Evolutionary conservation across 2,329 filamentous ascomycete genomes (phyloP).

Genomic region (Lasiodiplodia sp.): DNA sequence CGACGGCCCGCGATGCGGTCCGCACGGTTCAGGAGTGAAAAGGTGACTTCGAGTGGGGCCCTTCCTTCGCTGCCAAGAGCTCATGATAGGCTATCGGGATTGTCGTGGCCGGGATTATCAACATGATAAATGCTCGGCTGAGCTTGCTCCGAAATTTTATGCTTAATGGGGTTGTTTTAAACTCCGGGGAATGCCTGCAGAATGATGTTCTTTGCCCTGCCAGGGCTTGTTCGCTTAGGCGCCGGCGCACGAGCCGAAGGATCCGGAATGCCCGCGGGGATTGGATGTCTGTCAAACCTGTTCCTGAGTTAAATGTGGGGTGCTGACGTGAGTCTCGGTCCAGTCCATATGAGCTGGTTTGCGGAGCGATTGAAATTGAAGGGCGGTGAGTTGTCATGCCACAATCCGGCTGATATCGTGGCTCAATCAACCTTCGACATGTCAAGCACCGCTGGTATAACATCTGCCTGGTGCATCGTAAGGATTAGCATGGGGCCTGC

Average conservation of each 20-base stretch:
- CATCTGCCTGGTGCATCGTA: neutral
- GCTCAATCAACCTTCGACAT: neutral
- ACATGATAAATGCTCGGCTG: neutral
- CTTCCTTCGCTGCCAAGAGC: neutral
- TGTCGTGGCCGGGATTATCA: neutral
- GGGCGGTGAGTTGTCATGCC: neutral
- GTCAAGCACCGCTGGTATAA: neutral
- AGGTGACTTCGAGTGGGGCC: neutral
- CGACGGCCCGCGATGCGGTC: slow-evolving; percentile 9
- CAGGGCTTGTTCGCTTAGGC: slow-evolving; percentile 4
- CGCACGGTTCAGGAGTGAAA: slow-evolving; percentile 5
- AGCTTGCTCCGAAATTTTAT: neutral
- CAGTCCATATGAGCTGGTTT: neutral
- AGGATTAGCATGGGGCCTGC: neutral
- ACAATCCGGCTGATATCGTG: neutral
- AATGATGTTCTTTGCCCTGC: neutral
- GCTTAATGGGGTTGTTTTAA: neutral
- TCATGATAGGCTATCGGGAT: neutral
- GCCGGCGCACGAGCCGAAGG: slow-evolving; percentile 11
- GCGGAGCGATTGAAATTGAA: neutral
- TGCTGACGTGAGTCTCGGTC: neutral
- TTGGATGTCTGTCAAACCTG: neutral
- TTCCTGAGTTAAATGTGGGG: neutral
- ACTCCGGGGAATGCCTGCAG: slow-evolving; percentile 4
- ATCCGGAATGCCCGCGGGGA: neutral